phyloP scores from a whole-genome alignment of 2,329 filamentous ascomycete genomes.

The Zarea fungicola region DNA sequence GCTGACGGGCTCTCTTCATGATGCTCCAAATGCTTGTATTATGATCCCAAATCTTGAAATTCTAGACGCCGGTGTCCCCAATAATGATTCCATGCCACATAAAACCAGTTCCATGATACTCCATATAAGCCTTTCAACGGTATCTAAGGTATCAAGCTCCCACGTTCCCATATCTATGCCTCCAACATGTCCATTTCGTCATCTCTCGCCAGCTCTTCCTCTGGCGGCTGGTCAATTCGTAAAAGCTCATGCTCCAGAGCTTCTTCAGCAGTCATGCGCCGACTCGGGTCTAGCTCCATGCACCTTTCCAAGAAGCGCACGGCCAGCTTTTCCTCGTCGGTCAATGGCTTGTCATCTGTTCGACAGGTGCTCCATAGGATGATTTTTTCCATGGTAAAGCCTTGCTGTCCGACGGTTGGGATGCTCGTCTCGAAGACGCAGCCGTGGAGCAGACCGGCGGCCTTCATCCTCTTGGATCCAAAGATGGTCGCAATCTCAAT shows the following conservation, averaged over 20 bases:
- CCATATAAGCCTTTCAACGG: background rate
- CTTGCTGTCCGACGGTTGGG: conserved; percentile 78
- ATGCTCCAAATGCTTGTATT: conserved; percentile 9
- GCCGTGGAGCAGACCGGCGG: conserved; percentile 77
- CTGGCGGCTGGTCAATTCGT: conserved; percentile 25
- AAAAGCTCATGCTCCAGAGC: conserved; percentile 71
- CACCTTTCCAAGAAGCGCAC: conserved; percentile 67
- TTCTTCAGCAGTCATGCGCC: conserved; percentile 68
- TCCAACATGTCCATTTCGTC: conserved; percentile 51
- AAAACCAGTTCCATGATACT: background rate
- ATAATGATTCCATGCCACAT: background rate
- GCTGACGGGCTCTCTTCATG: no score
- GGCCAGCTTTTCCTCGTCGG: conserved; percentile 64
- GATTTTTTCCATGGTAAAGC: conserved; percentile 88
- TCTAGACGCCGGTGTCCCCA: background rate
- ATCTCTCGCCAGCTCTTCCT: conserved; percentile 34
- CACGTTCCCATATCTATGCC: conserved; percentile 18
- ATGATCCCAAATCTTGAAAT: background rate
- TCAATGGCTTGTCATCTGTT: conserved; percentile 53
- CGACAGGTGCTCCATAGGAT: conserved; percentile 90
- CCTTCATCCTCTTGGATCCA: conserved; percentile 76
- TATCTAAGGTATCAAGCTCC: background rate
- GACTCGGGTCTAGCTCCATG: conserved; percentile 70
- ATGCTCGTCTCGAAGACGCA: conserved; percentile 90
- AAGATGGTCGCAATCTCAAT: conserved; percentile 97